A percentile compares a stretch with the other conserved stretches of the same genome.
Conservation (phyloP, 1,284 basidiomycete species). For the Marasmius oreades region DNA sequence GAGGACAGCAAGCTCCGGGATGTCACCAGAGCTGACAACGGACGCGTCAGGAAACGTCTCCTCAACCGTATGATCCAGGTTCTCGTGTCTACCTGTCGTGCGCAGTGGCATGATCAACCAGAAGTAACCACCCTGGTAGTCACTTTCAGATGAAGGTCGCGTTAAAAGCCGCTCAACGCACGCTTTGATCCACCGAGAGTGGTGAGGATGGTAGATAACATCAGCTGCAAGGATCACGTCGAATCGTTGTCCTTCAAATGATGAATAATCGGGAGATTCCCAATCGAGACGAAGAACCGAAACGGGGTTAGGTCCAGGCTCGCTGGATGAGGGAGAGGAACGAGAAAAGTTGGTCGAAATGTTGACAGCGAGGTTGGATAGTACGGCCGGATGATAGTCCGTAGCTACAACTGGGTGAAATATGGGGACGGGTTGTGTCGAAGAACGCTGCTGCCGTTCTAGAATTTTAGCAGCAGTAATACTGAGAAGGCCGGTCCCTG, state of each 20-base stretch:
- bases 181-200: constrained; percentile 61
- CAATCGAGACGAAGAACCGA: constrained; percentile 65
- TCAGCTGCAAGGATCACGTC: constrained; percentile 66
- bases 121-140: constrained; percentile 45
- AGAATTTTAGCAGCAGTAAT: constrained; percentile 66
- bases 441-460: constrained; percentile 15
- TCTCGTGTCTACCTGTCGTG: constrained; percentile 63
- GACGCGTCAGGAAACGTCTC: constrained; percentile 43
- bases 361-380: constrained; percentile 69
- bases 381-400: constrained; percentile 77
- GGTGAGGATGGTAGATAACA: constrained; percentile 66
- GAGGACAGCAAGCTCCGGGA: constrained; percentile 38
- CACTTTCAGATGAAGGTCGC: constrained; percentile 25
- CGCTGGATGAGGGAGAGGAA: constrained; percentile 7
- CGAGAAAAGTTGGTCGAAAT: constrained; percentile 53
- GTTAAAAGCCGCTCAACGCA: constrained; percentile 52
- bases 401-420: constrained; percentile 62
- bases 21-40: neutral
- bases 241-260: constrained; percentile 40
- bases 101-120: constrained; percentile 73
- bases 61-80: constrained; percentile 55
- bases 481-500: constrained; percentile 83
- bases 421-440: neutral
- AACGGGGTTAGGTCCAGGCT: constrained; percentile 19
- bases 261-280: constrained; percentile 44